A percentile compares a stretch with the other conserved stretches of the same genome.
phyloP scores from a whole-genome alignment of 1,284 basidiomycete genomes.

The Sanghuangporus sanghuang region DNA sequence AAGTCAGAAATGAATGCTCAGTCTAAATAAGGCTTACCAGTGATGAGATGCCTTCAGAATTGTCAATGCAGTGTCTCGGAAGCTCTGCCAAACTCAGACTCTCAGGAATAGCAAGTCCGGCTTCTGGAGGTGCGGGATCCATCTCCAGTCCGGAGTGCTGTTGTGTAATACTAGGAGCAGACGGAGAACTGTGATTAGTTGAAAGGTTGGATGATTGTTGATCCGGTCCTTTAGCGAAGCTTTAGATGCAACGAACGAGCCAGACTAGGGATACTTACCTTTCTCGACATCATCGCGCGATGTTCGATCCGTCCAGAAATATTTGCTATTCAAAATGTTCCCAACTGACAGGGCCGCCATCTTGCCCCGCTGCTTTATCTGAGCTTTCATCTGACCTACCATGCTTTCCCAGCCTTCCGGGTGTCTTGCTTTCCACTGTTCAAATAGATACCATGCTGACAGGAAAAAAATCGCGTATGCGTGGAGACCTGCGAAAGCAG shows the following conservation, averaged over 20 bases:
- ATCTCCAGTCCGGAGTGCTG: not conserved
- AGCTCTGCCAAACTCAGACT: too few relatives aligned
- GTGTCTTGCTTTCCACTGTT: not conserved
- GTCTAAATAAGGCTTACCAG: too few relatives aligned
- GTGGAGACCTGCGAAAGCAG: not conserved
- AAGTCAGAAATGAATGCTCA: too few relatives aligned
- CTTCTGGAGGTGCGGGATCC: not conserved
- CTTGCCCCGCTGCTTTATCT: too few relatives aligned
- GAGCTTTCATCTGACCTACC: not conserved
- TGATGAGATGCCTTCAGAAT: too few relatives aligned
- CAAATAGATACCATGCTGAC: not conserved
- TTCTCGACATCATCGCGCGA: too few relatives aligned
- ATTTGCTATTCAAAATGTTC: too few relatives aligned
- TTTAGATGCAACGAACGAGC: too few relatives aligned
- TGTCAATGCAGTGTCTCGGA: too few relatives aligned
- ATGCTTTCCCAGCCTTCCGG: not conserved
- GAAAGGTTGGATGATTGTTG: not conserved
- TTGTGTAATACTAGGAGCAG: not conserved
- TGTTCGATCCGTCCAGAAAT: too few relatives aligned
- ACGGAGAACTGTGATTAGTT: not conserved
- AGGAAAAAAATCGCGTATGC: not conserved
- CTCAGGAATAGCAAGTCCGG: not conserved
- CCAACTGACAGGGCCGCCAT: too few relatives aligned
- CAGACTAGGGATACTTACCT: too few relatives aligned
- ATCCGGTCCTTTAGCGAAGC: not conserved